phyloP scores from a whole-genome alignment of 2,329 filamentous ascomycete genomes.

The Pseudogymnoascus verrucosus region DNA sequence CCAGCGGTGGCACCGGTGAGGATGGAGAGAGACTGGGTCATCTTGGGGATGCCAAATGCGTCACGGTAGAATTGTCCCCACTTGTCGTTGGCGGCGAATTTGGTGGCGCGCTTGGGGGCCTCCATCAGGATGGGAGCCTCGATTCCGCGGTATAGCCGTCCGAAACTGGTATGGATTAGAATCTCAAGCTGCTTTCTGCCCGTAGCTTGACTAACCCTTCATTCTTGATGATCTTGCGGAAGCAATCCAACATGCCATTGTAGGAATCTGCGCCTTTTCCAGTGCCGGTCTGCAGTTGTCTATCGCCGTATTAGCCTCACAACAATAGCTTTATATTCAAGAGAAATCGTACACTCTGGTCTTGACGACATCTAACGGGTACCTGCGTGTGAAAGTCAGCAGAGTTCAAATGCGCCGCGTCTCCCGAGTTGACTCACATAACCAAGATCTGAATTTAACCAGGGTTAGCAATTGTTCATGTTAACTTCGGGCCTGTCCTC shows the following conservation, averaged over 20 bases:
- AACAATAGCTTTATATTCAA: background rate
- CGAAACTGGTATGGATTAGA: constrained; percentile 49
- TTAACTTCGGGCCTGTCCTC: constrained; percentile 31
- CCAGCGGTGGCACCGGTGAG: constrained; percentile 91
- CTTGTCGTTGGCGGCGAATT: constrained; percentile 97
- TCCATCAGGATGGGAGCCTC: constrained; percentile 96
- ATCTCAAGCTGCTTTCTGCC: background rate
- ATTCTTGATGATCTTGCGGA: constrained; percentile 90
- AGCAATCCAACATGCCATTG: constrained; percentile 97
- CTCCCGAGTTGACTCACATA: constrained; percentile 51
- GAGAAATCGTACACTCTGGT: constrained; percentile 73
- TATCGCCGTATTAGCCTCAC: constrained; percentile 31
- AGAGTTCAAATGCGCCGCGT: constrained; percentile 8
- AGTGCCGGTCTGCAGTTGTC: constrained; percentile 76
- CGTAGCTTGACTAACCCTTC: constrained; percentile 62
- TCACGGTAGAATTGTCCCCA: constrained; percentile 94
- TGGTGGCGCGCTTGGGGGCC: constrained; percentile 91
- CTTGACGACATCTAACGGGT: constrained; percentile 97
- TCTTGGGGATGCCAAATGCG: constrained; percentile 73
- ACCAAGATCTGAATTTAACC: constrained; percentile 62
- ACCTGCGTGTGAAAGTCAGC: constrained; percentile 51
- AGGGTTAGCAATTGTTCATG: constrained; percentile 17
- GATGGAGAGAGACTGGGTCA: constrained; percentile 85
- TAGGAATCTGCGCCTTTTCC: constrained; percentile 72
- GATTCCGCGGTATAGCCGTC: constrained; percentile 91